phyloP scores from a whole-genome alignment of 2,329 filamentous ascomycete species.

The Penicillium sp. region DNA sequence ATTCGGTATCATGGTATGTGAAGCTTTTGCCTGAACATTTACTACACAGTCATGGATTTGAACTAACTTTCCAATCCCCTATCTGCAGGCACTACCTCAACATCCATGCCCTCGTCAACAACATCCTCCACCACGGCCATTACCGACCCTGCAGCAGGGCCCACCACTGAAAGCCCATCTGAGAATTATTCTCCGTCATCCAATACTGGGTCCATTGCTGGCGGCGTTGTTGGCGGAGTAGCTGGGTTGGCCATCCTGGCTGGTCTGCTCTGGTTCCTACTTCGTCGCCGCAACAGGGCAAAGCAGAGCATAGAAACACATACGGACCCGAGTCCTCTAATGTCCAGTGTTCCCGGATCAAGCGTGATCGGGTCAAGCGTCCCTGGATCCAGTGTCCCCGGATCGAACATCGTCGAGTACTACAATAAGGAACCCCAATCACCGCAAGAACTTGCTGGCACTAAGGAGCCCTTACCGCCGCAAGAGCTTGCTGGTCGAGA shows the following conservation, averaged over 20 bases:
- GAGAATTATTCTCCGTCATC: not conserved
- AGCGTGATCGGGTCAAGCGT: not conserved
- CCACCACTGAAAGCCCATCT: not conserved
- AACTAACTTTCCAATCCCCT: not conserved
- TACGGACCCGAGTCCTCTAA: not conserved
- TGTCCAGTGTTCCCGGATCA: not conserved
- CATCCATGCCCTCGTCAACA: not conserved
- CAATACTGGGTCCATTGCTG: conserved; percentile 6
- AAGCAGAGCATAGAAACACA: not conserved
- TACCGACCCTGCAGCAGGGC: not conserved
- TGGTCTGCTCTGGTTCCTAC: conserved; percentile 13
- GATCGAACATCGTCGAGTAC: not conserved
- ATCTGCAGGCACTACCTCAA: not conserved
- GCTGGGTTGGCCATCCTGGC: conserved; percentile 10
- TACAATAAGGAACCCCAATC: not conserved
- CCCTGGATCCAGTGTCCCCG: not conserved
- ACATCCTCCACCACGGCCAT: not conserved
- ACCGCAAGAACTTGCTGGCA: not conserved
- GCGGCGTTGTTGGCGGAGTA: conserved; percentile 16
- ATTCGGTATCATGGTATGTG: conserved; percentile 3
- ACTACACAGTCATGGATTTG: not conserved
- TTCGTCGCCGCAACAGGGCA: conserved; percentile 4
- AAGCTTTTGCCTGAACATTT: not conserved
- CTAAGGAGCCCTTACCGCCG: not conserved
- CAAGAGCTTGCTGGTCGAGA: not conserved